Evolutionary conservation across 2,329 filamentous ascomycete species (phyloP), one percentile per base, ranked within the genome.

Genomic region (Beauveria brongniartii): DNA sequence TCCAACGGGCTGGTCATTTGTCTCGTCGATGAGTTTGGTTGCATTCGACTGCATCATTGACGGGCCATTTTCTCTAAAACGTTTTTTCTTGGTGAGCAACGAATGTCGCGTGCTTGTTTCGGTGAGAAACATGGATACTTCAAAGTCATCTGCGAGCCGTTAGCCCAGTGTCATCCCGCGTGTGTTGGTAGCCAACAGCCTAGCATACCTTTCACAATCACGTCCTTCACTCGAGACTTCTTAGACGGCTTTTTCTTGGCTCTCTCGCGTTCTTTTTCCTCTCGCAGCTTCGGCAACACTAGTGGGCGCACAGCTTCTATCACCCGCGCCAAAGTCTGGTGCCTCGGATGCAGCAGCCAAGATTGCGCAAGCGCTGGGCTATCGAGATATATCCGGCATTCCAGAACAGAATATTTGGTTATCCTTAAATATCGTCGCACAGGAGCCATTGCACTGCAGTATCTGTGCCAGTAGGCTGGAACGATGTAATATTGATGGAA

Each of bases 341-440:
- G 80, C 65, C 87, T 85, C 41, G 89, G 82, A 68, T 89, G 88
- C 65, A 96, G 82, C 20, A 99, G 84, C 86, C 95, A 97, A 69
- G 88, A 87, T 65, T 91, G 84, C 26, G 86, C 85, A 63, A 96
- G 85, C 14, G 88, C 85, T 0, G 94, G 94, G 68, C 93, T 92
- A 65, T 97, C 93, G 52, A 97, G 85, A 74, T 97, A 97, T 67
- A 99, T 94, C 65, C 92, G 92, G 65, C 91, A 92, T 80, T 99
- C 94, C n/a, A 99, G 82, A 37, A 97, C 92, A 5, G 93, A 96
- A 73, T 91, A 90, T 71, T 93, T 92, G 60, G 90, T 93, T 67
- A 97, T 96, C 57, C 93, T 86, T 60, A 97, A 81, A 72, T 97
- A 97, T 68, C 92, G 85, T 62, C 92, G 86, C 53, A 96, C 85